Conservation (phyloP, 345 rosid species). For the Citrus hindsii region DNA sequence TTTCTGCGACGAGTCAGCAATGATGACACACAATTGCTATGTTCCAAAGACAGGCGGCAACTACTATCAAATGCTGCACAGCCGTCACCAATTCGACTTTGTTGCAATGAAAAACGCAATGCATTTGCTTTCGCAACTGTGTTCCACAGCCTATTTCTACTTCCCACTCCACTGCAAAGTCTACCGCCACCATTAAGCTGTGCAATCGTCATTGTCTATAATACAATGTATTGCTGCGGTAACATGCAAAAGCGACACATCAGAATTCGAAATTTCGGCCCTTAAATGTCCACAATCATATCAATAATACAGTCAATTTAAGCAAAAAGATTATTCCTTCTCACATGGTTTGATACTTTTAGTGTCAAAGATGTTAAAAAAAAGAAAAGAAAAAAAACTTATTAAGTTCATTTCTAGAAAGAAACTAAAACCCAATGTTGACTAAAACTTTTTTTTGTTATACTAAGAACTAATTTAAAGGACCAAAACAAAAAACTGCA, state of each 20-base stretch:
- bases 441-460: not conserved
- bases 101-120: constrained; percentile 15
- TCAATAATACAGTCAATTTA: not conserved
- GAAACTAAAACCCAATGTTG: not conserved
- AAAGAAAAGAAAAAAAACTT: not conserved
- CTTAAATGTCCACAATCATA: not conserved
- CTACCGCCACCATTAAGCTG: constrained; percentile 33
- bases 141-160: constrained; percentile 24
- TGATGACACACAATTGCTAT: constrained; percentile 25
- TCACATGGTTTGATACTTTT: not conserved
- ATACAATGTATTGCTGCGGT: not conserved
- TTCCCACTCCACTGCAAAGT: constrained; percentile 31
- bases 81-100: constrained; percentile 14
- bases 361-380: not conserved
- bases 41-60: constrained; percentile 17
- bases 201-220: constrained; percentile 32
- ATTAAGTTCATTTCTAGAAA: not conserved
- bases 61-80: constrained; percentile 7
- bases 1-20: constrained; percentile 32
- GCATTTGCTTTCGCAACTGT: constrained; percentile 11
- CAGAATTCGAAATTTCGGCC: not conserved
- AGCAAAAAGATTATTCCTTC: not conserved
- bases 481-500: not conserved
- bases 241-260: constrained; percentile 2
- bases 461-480: not conserved